These are phyloP conservation scores for Porphyrellus cyaneotinctus DNA, from an alignment of 768 basidiomycete genomes.

Conservation along the genomic window DNA sequence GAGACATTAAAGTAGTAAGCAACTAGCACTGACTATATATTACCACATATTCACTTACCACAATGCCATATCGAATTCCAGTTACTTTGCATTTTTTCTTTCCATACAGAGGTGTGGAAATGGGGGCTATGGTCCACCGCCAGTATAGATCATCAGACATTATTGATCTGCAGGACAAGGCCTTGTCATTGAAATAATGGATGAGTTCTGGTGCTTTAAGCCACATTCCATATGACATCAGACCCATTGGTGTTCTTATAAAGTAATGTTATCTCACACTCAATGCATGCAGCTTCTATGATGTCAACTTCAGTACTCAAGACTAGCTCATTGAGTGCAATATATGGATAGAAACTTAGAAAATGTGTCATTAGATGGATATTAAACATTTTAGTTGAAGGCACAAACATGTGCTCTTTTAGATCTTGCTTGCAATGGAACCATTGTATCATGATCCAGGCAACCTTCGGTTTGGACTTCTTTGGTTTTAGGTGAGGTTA, in stretches of 20 bases:
- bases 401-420: background rate
- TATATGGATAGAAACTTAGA: background rate
- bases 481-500: too few relatives aligned
- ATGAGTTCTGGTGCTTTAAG: background rate
- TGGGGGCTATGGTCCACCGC: too few relatives aligned
- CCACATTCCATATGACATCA: too few relatives aligned
- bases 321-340: background rate
- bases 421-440: background rate
- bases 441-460: slow-evolving; percentile 2
- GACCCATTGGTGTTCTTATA: too few relatives aligned
- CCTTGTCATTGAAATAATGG: background rate
- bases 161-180: too few relatives aligned
- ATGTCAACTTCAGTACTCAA: background rate
- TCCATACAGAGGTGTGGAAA: too few relatives aligned
- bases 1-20: too few relatives aligned
- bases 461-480: background rate
- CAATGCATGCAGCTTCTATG: background rate
- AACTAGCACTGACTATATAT: too few relatives aligned
- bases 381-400: background rate
- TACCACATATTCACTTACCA: too few relatives aligned
- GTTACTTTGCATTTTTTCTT: background rate
- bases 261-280: background rate
- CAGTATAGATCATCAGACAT: background rate
- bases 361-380: too few relatives aligned
- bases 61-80: background rate